These are phyloP conservation scores for Phytophthora sansomeana DNA, from an alignment of 352 stramenopile species.

Conservation along the genomic window DNA sequence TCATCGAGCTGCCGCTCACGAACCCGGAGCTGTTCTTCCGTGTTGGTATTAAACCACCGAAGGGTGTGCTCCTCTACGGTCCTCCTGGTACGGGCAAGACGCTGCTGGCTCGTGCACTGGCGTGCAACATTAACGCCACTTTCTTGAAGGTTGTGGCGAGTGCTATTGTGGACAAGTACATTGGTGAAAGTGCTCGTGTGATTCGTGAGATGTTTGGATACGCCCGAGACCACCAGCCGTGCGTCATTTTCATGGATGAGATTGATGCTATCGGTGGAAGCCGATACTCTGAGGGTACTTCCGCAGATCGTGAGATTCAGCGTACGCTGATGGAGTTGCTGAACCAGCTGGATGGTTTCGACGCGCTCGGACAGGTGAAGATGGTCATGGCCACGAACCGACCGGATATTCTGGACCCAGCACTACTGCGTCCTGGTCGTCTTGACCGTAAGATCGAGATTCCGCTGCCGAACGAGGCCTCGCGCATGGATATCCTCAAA, in stretches of 20 bases:
- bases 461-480: constrained; percentile 98
- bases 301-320: constrained; percentile 98
- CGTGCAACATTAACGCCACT: constrained; percentile 99
- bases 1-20: constrained; percentile 99
- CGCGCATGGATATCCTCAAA: constrained; percentile 99
- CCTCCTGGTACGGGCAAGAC: constrained; percentile 99
- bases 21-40: constrained; percentile 99
- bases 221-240: constrained; percentile 97
- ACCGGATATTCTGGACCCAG: constrained; percentile 99
- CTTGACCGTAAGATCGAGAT: constrained; percentile 99
- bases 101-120: constrained; percentile 97
- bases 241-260: constrained; percentile 99
- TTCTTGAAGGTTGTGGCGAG: constrained; percentile 99
- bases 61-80: constrained; percentile 98
- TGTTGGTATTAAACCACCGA: constrained; percentile 98
- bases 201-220: constrained; percentile 99
- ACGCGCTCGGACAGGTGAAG: constrained; percentile 98
- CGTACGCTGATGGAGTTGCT: constrained; percentile 99
- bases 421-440: constrained; percentile 96
- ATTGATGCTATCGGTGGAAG: constrained; percentile 99
- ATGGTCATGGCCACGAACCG: constrained; percentile 99
- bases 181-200: constrained; percentile 99
- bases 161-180: constrained; percentile 99
- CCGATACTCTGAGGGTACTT: constrained; percentile 98
- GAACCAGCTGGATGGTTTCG: constrained; percentile 99